Evolutionary conservation across 2,329 filamentous ascomycete genomes (phyloP).

Genomic region (Penicillium sp.): DNA sequence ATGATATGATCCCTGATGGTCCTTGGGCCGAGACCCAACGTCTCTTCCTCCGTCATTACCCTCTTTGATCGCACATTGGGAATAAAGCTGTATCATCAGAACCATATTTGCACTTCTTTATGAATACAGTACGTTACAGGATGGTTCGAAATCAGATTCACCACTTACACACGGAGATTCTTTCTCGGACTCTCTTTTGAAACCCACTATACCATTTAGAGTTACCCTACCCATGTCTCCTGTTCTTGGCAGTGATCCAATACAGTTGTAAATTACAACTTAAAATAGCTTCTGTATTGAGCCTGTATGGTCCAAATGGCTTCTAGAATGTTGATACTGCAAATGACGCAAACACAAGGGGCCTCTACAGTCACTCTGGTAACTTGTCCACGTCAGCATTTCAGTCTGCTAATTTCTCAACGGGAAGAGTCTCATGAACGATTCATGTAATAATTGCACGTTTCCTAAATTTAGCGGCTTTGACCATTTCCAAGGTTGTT

Average conservation of each 20-base stretch:
- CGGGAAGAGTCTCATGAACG: not conserved
- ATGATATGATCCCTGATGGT: constrained; percentile 12
- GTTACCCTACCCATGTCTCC: not conserved
- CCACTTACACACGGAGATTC: too few species aligned
- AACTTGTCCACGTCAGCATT: not conserved
- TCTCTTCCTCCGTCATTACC: constrained; percentile 8
- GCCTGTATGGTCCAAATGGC: not conserved
- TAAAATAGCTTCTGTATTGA: not conserved
- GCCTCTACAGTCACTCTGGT: not conserved
- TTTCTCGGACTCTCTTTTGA: too few species aligned
- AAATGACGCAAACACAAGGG: not conserved
- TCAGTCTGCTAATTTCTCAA: not conserved
- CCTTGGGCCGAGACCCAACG: constrained; percentile 12
- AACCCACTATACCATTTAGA: not conserved
- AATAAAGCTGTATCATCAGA: too few species aligned
- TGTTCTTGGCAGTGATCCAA: not conserved
- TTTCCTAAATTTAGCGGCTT: too few species aligned
- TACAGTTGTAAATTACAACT: not conserved
- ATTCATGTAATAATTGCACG: too few species aligned
- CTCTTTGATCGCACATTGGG: not conserved
- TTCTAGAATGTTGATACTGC: not conserved
- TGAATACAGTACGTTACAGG: too few species aligned
- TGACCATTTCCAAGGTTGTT: constrained; percentile 12
- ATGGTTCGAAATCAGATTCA: too few species aligned
- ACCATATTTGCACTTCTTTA: too few species aligned